Evolutionary conservation across 352 stramenopile genomes (phyloP).

Genomic region (Pythium brassicae): DNA sequence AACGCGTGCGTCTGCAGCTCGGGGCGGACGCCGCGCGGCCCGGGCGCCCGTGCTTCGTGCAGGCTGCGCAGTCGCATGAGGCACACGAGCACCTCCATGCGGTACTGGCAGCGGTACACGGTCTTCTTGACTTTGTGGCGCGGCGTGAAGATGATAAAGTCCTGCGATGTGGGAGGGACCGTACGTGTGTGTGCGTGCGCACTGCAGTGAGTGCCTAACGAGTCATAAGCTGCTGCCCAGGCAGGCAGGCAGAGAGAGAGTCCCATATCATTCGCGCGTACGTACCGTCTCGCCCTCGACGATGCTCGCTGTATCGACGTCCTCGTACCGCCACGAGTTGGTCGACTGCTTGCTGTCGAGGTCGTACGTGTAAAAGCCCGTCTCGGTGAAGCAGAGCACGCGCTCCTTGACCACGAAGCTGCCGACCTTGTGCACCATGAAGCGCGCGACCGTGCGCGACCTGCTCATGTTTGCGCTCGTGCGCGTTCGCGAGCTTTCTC

Average conservation of each 20-base stretch:
- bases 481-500: not conserved
- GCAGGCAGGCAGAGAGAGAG: too few species aligned
- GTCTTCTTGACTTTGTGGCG: conserved; percentile 80
- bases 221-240: too few species aligned
- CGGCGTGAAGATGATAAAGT: conserved; percentile 74
- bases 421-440: conserved; percentile 83
- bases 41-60: conserved; percentile 38
- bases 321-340: conserved; percentile 79
- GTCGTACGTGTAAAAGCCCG: conserved; percentile 71
- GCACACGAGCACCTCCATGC: conserved; percentile 81
- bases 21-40: conserved; percentile 9
- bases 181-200: not conserved
- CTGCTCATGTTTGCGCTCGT: conserved; percentile 30
- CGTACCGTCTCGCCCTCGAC: conserved; percentile 64
- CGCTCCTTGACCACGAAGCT: conserved; percentile 84
- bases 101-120: conserved; percentile 73
- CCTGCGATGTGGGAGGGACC: conserved; percentile 9
- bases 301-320: conserved; percentile 55
- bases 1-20: conserved; percentile 61
- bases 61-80: conserved; percentile 71
- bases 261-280: too few species aligned
- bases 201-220: too few species aligned
- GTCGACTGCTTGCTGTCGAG: conserved; percentile 65
- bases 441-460: conserved; percentile 62
- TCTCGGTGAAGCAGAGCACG: conserved; percentile 73